Percentiles rank a stretch among this genome's conserved stretches.
Evolutionary conservation across 2,329 filamentous ascomycete genomes (phyloP).

Genomic region (Tolypocladium cylindrosporum): DNA sequence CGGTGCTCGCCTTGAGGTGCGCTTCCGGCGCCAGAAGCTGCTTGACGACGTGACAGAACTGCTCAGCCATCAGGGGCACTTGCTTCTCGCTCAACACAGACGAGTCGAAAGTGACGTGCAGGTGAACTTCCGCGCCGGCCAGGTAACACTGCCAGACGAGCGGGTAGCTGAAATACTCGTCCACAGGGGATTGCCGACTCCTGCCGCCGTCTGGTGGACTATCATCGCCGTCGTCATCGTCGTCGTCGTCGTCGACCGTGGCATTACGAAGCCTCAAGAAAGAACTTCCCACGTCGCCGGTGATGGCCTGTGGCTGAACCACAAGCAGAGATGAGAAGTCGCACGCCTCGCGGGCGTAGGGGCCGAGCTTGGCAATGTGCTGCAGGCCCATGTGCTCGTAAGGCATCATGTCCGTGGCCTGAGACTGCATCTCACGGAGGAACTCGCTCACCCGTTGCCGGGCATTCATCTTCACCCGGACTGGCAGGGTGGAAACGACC

Average conservation of each 20-base stretch:
- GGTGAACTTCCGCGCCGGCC: background rate
- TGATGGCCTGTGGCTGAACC: constrained; percentile 3
- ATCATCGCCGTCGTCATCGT: background rate
- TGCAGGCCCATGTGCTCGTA: constrained; percentile 15
- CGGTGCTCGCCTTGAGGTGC: background rate
- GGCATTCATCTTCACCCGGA: background rate
- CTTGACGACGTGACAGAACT: background rate
- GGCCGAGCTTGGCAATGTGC: constrained; percentile 12
- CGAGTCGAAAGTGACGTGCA: background rate
- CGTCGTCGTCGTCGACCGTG: background rate
- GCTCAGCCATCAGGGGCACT: background rate
- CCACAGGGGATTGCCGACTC: background rate
- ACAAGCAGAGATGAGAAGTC: constrained; percentile 6
- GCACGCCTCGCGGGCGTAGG: constrained; percentile 2
- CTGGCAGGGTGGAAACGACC: too few species aligned
- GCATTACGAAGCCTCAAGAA: too few species aligned
- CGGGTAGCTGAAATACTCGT: constrained; percentile 4
- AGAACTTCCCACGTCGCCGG: background rate
- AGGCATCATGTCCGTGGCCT: constrained; percentile 10
- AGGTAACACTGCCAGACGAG: background rate
- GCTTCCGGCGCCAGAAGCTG: background rate
- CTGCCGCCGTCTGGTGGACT: too few species aligned
- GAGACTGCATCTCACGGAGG: constrained; percentile 11
- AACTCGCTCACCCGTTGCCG: constrained; percentile 1
- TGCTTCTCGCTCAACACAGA: background rate